phyloP scores from a whole-genome alignment of 139 green algal species.

The Coccomyxa sp. region DNA sequence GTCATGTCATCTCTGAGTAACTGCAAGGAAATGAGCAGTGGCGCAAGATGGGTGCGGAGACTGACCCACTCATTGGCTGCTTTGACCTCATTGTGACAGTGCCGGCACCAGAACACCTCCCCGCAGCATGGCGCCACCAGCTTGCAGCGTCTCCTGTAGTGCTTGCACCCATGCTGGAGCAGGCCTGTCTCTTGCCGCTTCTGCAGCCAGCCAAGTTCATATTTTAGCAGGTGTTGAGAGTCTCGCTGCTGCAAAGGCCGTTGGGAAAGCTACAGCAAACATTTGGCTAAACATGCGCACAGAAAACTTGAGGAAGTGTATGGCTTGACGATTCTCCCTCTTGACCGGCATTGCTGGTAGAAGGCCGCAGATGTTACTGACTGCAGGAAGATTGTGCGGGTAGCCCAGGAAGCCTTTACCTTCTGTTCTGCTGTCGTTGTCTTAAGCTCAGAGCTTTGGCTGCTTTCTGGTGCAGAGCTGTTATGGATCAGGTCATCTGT shows the following conservation, averaged over 20 bases:
- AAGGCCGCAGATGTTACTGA: neutral
- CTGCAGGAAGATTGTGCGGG: no score
- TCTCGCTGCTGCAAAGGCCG: no score
- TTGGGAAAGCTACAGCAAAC: neutral
- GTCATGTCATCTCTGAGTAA: no score
- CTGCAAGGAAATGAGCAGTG: no score
- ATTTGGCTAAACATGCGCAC: neutral
- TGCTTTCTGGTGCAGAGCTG: no score
- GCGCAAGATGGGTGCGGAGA: neutral
- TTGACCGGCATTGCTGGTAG: neutral
- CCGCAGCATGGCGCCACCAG: conserved; percentile 85
- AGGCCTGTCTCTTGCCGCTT: neutral
- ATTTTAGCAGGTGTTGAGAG: neutral
- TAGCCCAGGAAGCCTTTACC: no score
- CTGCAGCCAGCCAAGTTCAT: conserved; percentile 1
- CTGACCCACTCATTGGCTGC: conserved; percentile 51
- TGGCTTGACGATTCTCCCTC: neutral
- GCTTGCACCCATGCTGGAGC: conserved; percentile 51
- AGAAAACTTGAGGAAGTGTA: neutral
- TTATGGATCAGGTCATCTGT: no score
- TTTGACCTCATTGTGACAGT: conserved; percentile 86
- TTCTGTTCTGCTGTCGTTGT: no score
- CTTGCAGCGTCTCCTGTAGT: conserved; percentile 75
- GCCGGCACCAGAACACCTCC: conserved; percentile 70
- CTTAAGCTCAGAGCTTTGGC: no score